phyloP scores from a whole-genome alignment of 2,329 filamentous ascomycete species.

The Claviceps fusiformis region DNA sequence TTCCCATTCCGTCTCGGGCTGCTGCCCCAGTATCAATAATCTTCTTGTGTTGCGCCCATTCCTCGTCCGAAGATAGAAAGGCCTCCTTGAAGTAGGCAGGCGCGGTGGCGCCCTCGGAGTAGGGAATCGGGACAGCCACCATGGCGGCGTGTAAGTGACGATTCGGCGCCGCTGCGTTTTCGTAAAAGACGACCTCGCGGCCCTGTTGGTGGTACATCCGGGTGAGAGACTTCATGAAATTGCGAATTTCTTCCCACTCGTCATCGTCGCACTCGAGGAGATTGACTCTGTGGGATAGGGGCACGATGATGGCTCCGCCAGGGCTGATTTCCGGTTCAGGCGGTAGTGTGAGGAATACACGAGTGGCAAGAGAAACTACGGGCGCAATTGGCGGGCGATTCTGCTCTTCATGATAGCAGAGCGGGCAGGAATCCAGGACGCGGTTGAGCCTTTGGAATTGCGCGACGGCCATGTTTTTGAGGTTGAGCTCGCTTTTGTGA shows the following conservation, averaged over 20 bases:
- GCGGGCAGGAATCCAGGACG: conserved; percentile 73
- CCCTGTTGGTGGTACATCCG: conserved; percentile 91
- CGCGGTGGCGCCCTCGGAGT: conserved; percentile 78
- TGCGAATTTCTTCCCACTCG: conserved; percentile 97
- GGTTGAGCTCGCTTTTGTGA: conserved; percentile 73
- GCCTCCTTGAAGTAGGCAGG: conserved; percentile 94
- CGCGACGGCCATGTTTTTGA: conserved; percentile 74
- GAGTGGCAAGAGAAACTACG: conserved; percentile 70
- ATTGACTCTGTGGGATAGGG: conserved; percentile 74
- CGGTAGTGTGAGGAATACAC: conserved; percentile 76
- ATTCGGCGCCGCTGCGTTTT: conserved; percentile 76
- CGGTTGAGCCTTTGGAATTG: conserved; percentile 85
- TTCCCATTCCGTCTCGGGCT: conserved; percentile 51
- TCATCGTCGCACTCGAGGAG: conserved; percentile 97
- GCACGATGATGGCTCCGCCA: conserved; percentile 77
- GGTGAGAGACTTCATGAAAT: conserved; percentile 95
- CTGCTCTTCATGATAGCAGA: conserved; percentile 82
- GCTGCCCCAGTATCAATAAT: conserved; percentile 73
- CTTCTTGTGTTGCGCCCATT: conserved; percentile 93
- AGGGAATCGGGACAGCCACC: conserved; percentile 75
- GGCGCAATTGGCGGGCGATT: conserved; percentile 67
- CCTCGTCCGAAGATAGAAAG: conserved; percentile 73
- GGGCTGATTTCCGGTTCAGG: conserved; percentile 79
- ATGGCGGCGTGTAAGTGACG: conserved; percentile 75
- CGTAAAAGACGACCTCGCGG: conserved; percentile 89